Base-by-base conservation (phyloP, 768 basidiomycete genomes). In the Harrya chromipes region DNA sequence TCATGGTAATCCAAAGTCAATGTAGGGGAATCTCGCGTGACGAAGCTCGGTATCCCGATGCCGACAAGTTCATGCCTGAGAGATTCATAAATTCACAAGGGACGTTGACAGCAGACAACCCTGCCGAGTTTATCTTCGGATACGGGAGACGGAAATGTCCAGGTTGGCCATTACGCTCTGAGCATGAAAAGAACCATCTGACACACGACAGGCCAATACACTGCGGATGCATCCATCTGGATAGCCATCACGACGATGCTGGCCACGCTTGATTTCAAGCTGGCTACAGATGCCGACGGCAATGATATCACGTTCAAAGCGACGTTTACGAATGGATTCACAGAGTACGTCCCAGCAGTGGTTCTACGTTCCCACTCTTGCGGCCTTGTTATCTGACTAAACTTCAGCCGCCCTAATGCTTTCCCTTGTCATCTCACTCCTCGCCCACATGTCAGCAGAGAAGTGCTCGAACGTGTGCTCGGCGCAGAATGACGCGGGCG, bases 1-100 rank as follows among this genome's bases (percentile, higher is more conserved):
- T 8, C 24, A 1, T 11, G 8, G 35, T 29, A 21, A 29, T 23
- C 11, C 33, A 24, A 11, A 1, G 11, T 37, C 17, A 14, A 17
- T 35, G 17, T 17, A 60, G 46, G 51, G 46, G 16, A n/a, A 56
- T 59, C 29, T 23, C 48, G 3, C 46, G 45, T 21, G 54, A 60
- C n/a, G 52, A 56, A 36, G 20, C 29, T 20, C 52, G 45, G 10
- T 56, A 56, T 26, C 57, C 46, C 13, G 27, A 53, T 23, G 35
- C 46, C 17, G 40, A 44, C 8, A n/a, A 38, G 17, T 60, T 58
- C 23, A 35, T 49, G 8, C 47, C 59, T 14, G 57, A 55, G 35
- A 26, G 54, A 31, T 58, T 58, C 27, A 33, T 60, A 10, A 34
- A 49, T 40, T n/a, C 23, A 1, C 17, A 55, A 10, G 56, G 56